Evolutionary conservation across 2,329 filamentous ascomycete genomes (phyloP), one percentile per base, ranked within the genome.

Genomic region (Peltaster fructicola): DNA sequence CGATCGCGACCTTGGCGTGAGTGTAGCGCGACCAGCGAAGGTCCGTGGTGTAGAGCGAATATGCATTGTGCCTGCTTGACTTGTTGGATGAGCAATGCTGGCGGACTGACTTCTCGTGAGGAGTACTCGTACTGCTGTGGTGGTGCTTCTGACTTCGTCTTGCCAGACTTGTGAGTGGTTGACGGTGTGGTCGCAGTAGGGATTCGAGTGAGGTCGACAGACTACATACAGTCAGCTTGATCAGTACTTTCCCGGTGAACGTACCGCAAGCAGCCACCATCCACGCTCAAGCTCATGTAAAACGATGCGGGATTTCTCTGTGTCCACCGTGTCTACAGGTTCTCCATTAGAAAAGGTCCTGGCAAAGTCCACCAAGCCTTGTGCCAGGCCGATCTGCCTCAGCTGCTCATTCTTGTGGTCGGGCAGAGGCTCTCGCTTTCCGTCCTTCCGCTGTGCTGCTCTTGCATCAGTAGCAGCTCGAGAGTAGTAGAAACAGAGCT

Each of bases 361-460:
- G 37, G 79, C 78, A 55, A 98, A 98, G 47, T 73, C 78, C 30
- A 91, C 75, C 75, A 95, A 92, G 47, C 84, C 88, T 56, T 98
- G 88, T 19, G 88, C 88, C 34, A 98, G 68, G 17, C 88, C 88
- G 47, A 98, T 82, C 59, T 93, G 84, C 36, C 88, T 69, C 41
- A 95, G 59, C 40, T 74, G 75, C 55, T 91, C 78, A 51, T 95
- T 88, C 44, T 72, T 69, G n/a, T n/a, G n/a, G n/a, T n/a, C n/a
- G n/a, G n/a, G n/a, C n/a, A n/a, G n/a, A 43, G 82, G 71, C 36
- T 79, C 70, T 5, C 48, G 47, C 30, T 47, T 31, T 14, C 43
- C 35, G 14, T 37, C 25, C 15, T 29, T 25, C 14, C 27, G 19
- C 3, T 36, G 32, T 1, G 37, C 31, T 6, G 27, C 23, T 9